phyloP scores from a whole-genome alignment of 306 rosid species.

The Corylus heterophylla region DNA sequence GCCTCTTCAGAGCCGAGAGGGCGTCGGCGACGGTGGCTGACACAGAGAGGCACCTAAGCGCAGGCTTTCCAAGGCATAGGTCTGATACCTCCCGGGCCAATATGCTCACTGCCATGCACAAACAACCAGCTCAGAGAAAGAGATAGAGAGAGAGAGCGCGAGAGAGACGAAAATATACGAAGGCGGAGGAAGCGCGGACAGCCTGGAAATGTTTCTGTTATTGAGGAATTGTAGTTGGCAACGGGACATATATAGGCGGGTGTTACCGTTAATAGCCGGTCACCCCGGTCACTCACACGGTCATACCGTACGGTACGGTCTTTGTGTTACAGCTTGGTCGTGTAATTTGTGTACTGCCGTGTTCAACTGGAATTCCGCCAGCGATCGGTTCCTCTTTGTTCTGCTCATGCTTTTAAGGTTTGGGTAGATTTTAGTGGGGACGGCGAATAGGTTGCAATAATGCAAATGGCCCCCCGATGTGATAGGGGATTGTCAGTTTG shows the following conservation, averaged over 20 bases:
- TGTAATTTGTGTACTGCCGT: too few relatives aligned
- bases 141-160: not conserved
- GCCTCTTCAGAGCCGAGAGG: slow-evolving; percentile 45
- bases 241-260: not conserved
- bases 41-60: slow-evolving; percentile 52
- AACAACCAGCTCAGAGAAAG: not conserved
- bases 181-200: too few relatives aligned
- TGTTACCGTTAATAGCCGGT: slow-evolving; percentile 27
- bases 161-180: not conserved
- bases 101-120: slow-evolving; percentile 77
- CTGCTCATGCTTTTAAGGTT: too few relatives aligned
- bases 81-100: slow-evolving; percentile 59
- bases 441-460: too few relatives aligned
- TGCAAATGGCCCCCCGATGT: too few relatives aligned
- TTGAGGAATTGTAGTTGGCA: not conserved
- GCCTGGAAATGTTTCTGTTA: not conserved
- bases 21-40: slow-evolving; percentile 68
- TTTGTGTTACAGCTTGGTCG: too few relatives aligned
- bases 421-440: too few relatives aligned
- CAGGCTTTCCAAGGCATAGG: slow-evolving; percentile 86
- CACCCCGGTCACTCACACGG: not conserved
- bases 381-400: too few relatives aligned
- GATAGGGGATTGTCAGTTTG: too few relatives aligned
- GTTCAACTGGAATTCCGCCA: too few relatives aligned
- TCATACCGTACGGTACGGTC: not conserved